phyloP scores from a whole-genome alignment of 371 early-diverging fungal genomes.

The Capillidium heterosporum region DNA sequence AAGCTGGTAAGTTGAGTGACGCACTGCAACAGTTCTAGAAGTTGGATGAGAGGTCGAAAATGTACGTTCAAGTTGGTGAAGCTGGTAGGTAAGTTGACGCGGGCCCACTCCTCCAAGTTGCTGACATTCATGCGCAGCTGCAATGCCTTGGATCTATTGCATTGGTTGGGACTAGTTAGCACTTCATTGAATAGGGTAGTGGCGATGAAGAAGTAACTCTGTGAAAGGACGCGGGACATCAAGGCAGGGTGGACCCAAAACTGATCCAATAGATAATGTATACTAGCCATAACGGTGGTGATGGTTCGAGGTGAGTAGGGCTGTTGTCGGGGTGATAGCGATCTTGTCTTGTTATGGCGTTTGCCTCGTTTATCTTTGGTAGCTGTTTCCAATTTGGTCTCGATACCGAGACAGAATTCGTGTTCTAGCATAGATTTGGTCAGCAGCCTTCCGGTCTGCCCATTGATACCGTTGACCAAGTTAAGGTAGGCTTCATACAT shows the following conservation, averaged over 20 bases:
- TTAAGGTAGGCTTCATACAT: constrained; percentile 24
- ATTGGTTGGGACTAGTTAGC: constrained; percentile 40
- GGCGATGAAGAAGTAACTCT: constrained; percentile 54
- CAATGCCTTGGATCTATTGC: constrained; percentile 59
- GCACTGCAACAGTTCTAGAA: constrained; percentile 66
- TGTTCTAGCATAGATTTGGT: background rate
- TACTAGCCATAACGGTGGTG: constrained; percentile 36
- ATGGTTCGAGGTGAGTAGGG: constrained; percentile 34
- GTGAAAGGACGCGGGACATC: constrained; percentile 39
- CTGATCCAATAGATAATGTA: constrained; percentile 28
- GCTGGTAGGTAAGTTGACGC: constrained; percentile 25
- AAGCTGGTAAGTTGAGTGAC: constrained; percentile 27
- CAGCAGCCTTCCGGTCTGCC: background rate
- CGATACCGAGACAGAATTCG: background rate
- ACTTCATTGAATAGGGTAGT: constrained; percentile 67
- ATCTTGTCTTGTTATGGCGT: background rate
- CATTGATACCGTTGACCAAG: background rate
- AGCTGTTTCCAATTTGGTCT: background rate
- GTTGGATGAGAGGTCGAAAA: constrained; percentile 44
- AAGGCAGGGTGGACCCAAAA: constrained; percentile 47
- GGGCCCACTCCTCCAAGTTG: constrained; percentile 63
- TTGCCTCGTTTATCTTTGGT: background rate
- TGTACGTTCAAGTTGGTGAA: constrained; percentile 15
- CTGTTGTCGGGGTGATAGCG: background rate
- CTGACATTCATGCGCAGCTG: constrained; percentile 71